These are phyloP conservation scores for Leccinum sublutescens DNA, from an alignment of 768 basidiomycete species.

Conservation along the genomic window DNA sequence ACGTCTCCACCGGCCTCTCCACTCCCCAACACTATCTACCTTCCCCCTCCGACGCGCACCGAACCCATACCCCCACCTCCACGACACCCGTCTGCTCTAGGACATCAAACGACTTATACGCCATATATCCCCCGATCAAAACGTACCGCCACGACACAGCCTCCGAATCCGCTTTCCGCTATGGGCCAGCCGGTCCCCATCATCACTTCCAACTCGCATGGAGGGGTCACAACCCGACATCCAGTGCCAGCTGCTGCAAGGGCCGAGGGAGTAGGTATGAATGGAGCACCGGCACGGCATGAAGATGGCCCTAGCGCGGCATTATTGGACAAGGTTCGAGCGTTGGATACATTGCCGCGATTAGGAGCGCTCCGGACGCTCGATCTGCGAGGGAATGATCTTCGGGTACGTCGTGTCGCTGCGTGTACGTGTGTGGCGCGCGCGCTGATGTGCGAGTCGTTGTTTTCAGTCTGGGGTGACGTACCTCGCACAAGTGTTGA, in stretches of 20 bases:
- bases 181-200: conserved; percentile 57
- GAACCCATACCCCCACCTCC: conserved; percentile 48
- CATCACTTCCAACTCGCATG: conserved; percentile 62
- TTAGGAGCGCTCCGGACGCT: conserved; percentile 84
- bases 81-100: conserved; percentile 46
- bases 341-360: conserved; percentile 83
- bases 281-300: conserved; percentile 42
- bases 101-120: conserved; percentile 73
- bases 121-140: conserved; percentile 71
- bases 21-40: conserved; percentile 26
- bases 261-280: conserved; percentile 2
- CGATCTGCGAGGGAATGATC: conserved; percentile 81
- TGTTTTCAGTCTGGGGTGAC: conserved; percentile 62
- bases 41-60: conserved; percentile 28
- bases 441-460: not conserved
- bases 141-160: conserved; percentile 33
- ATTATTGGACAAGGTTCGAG: conserved; percentile 82
- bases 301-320: conserved; percentile 34
- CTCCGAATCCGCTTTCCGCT: conserved; percentile 34
- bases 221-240: conserved; percentile 51
- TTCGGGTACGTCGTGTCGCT: conserved; percentile 58
- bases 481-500: conserved; percentile 93
- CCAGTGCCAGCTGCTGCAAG: conserved; percentile 12
- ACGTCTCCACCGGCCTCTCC: conserved; percentile 35
- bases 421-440: not conserved